Base-by-base conservation (phyloP, 202 grass and related monocot species). In the Bolboschoenoplectus hybrid region DNA sequence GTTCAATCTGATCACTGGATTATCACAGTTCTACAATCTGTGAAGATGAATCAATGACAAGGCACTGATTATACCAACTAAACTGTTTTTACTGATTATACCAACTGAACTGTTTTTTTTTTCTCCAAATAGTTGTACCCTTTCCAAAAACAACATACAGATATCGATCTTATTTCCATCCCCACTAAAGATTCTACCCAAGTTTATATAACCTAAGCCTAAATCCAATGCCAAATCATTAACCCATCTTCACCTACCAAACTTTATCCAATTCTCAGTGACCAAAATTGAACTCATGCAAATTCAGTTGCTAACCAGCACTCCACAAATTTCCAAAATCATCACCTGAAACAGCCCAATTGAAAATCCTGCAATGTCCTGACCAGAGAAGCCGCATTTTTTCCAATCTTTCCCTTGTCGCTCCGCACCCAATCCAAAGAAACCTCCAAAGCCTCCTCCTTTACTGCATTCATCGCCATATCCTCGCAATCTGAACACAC, bases 391-490 rank as follows among this genome's bases (percentile, higher is more conserved):
- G 85, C 82, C 0, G 97, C 97, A 79, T 97, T 99, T 66, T 94
- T 99, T 47, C 74, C 94, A 40, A 91, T 94, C 87, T 91, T 99
- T 64, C 89, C 91, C 79, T 99, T 97, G 68, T 90, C 90, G 1
- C 93, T 88, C 53, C 90, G 88, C 11, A 91, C 69, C 65, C 96
- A 93, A 85, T 71, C 63, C 70, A 91, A 85, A 9, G 88, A 97
- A 68, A 94, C 88, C 52, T 92, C 89, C 75, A 97, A 93, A 93
- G 87, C 91, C 56, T 89, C 89, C 36, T 93, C 88, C 84, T 97
- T 92, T 20, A 91, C 87, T 13, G 93, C 92, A 20, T 94, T 87
- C 57, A 87, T 9, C 9, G 89, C 91, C 85, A 91, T 69, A 35
- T 87, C 76, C 60, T 88, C 64, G 81, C 83, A 89, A 74, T 99